Percentiles rank a stretch among this genome's conserved stretches.
phyloP scores from a whole-genome alignment of 192 early-diverging fungal genomes.

The Powellomyces hirtus region DNA sequence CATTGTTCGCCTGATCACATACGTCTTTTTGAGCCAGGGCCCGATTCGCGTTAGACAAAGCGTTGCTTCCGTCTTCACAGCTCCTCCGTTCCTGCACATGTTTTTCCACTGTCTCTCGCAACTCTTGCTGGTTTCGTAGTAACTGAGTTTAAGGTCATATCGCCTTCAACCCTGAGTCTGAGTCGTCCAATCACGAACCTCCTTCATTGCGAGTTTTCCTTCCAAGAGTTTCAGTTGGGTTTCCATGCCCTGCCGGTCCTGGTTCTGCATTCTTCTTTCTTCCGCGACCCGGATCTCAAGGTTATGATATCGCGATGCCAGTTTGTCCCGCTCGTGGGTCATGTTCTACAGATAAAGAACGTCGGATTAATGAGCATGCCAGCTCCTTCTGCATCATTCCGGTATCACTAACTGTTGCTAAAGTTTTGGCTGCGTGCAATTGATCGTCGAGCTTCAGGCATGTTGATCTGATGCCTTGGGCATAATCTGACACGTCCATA shows the following conservation, averaged over 20 bases:
- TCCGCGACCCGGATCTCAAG: constrained; percentile 13
- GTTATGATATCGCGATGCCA: neutral
- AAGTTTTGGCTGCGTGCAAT: constrained; percentile 26
- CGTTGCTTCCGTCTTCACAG: constrained; percentile 10
- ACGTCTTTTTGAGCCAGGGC: constrained; percentile 44
- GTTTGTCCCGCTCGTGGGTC: constrained; percentile 22
- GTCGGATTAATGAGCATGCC: neutral
- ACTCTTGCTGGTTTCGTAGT: constrained; percentile 7
- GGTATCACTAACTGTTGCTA: constrained; percentile 2
- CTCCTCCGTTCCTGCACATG: constrained; percentile 8
- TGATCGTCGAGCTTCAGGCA: constrained; percentile 35
- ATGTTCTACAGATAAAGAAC: neutral
- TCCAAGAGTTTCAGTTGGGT: neutral
- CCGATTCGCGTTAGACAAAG: constrained; percentile 20
- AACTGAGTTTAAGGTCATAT: too few species aligned
- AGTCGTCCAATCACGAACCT: too few species aligned
- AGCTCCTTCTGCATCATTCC: neutral
- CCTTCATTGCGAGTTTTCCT: neutral
- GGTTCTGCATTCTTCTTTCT: neutral
- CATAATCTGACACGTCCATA: constrained; percentile 11
- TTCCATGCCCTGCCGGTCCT: neutral
- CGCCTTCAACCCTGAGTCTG: too few species aligned
- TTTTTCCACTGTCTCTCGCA: neutral
- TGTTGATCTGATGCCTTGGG: constrained; percentile 23
- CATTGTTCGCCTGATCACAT: neutral